Evolutionary conservation across 2,329 filamentous ascomycete genomes (phyloP).

Genomic region (Fusarium decemcellulare): DNA sequence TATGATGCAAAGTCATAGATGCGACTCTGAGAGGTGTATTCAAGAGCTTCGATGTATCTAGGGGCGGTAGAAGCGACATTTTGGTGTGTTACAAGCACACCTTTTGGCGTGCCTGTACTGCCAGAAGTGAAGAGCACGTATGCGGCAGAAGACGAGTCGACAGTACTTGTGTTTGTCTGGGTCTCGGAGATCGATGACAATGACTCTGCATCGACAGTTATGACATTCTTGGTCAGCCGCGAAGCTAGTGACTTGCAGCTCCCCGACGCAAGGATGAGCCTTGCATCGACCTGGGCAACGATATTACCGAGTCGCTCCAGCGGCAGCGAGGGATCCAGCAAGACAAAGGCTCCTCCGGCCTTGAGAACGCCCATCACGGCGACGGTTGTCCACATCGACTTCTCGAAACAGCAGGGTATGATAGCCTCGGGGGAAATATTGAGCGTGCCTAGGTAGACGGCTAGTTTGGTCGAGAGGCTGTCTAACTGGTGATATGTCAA

Average conservation of each 20-base stretch:
- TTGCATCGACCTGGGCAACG: too few species aligned
- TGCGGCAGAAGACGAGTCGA: neutral
- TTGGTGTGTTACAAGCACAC: neutral
- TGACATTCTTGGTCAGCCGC: too few species aligned
- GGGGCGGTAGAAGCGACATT: neutral
- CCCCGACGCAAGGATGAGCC: too few species aligned
- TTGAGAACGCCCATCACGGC: constrained; percentile 45
- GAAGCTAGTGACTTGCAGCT: too few species aligned
- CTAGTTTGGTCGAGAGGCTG: constrained; percentile 54
- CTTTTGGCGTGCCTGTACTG: neutral
- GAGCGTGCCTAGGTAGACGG: constrained; percentile 50
- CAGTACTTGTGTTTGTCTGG: too few species aligned
- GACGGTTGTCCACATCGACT: constrained; percentile 43
- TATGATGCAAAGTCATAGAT: neutral
- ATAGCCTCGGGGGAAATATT: constrained; percentile 47
- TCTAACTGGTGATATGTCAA: constrained; percentile 60
- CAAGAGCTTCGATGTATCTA: neutral
- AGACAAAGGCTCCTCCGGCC: constrained; percentile 42
- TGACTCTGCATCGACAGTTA: too few species aligned
- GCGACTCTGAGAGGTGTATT: too few species aligned
- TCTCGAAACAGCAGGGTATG: constrained; percentile 44
- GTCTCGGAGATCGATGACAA: too few species aligned
- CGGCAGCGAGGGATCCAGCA: constrained; percentile 34
- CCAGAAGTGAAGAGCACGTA: constrained; percentile 3
- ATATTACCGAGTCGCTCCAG: neutral